Percentiles rank a stretch among this genome's conserved stretches.
Conservation (phyloP, 768 basidiomycete genomes). For the Russula brevipes region DNA sequence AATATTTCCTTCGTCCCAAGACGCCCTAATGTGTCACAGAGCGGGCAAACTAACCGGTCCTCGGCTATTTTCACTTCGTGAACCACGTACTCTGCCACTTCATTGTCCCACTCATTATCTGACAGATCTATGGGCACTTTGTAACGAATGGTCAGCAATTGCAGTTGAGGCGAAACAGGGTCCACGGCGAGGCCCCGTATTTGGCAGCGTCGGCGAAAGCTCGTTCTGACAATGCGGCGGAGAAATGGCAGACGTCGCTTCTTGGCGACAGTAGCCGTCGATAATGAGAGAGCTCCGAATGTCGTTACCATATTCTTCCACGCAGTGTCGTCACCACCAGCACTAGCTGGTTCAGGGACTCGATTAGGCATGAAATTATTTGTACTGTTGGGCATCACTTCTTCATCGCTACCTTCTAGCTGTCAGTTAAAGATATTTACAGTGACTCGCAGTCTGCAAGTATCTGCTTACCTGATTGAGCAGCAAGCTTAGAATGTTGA, state of each 20-base stretch:
- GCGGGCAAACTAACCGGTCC: slow-evolving; percentile 45
- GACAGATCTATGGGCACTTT: slow-evolving; percentile 21
- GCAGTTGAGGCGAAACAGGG: slow-evolving; percentile 24
- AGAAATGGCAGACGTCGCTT: slow-evolving; percentile 49
- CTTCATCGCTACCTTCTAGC: slow-evolving; percentile 4
- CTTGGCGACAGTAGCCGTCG: slow-evolving; percentile 5
- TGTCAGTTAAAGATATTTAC: not conserved
- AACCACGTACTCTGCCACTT: slow-evolving; percentile 22
- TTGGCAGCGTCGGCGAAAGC: slow-evolving; percentile 45
- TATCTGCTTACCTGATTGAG: slow-evolving; percentile 8
- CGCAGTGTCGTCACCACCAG: not conserved
- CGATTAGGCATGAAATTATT: not conserved
- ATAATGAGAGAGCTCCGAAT: slow-evolving; percentile 17
- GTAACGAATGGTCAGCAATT: slow-evolving; percentile 29
- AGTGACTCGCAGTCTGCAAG: not conserved
- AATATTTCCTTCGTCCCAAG: slow-evolving; percentile 44
- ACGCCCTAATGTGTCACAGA: slow-evolving; percentile 44
- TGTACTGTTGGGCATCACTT: not conserved
- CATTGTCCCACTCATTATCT: slow-evolving; percentile 12
- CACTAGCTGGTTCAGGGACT: not conserved
- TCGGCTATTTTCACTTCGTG: slow-evolving; percentile 30
- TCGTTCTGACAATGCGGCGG: slow-evolving; percentile 44
- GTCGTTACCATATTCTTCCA: slow-evolving; percentile 14
- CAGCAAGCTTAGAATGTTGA: not conserved
- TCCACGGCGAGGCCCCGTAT: slow-evolving; percentile 35